A percentile compares a stretch with the other conserved stretches of the same genome.
These are phyloP conservation scores for Elongisporangium prolatum DNA, from an alignment of 352 stramenopile genomes.

Conservation along the genomic window DNA sequence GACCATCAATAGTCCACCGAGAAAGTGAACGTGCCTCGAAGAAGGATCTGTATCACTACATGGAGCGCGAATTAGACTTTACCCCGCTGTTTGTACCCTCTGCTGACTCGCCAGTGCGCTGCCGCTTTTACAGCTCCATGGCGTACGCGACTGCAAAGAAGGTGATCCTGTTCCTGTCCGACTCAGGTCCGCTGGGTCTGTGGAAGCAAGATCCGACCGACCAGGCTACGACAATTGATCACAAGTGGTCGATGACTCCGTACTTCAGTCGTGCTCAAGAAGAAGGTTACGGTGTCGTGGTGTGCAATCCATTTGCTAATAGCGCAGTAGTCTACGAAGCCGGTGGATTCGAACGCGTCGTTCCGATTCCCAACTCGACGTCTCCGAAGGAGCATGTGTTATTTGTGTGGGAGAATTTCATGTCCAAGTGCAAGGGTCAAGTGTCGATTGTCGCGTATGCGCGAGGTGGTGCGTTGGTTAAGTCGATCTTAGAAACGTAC, in stretches of 20 bases:
- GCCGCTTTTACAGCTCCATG: constrained; percentile 87
- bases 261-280: constrained; percentile 83
- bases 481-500: constrained; percentile 80
- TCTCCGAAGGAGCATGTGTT: constrained; percentile 83
- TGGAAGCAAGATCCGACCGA: constrained; percentile 76
- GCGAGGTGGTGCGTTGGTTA: constrained; percentile 73
- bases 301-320: constrained; percentile 87
- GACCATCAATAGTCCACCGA: constrained; percentile 24
- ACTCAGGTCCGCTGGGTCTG: constrained; percentile 79
- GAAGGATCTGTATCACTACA: constrained; percentile 84
- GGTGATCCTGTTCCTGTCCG: constrained; percentile 79
- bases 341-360: constrained; percentile 78
- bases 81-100: constrained; percentile 83
- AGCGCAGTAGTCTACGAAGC: constrained; percentile 87
- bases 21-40: constrained; percentile 50
- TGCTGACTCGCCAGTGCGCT: constrained; percentile 81
- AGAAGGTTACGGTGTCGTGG: constrained; percentile 80
- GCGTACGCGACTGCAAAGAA: constrained; percentile 85
- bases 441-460: constrained; percentile 84
- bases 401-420: constrained; percentile 86
- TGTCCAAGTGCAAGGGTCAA: constrained; percentile 76
- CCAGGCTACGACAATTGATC: constrained; percentile 51
- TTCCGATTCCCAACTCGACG: constrained; percentile 81
- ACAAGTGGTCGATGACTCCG: constrained; percentile 87
- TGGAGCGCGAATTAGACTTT: constrained; percentile 83